Evolutionary conservation across 163 green algal species (phyloP), one percentile per base, ranked within the genome.

Genomic region (Scenedesmus sp.): DNA sequence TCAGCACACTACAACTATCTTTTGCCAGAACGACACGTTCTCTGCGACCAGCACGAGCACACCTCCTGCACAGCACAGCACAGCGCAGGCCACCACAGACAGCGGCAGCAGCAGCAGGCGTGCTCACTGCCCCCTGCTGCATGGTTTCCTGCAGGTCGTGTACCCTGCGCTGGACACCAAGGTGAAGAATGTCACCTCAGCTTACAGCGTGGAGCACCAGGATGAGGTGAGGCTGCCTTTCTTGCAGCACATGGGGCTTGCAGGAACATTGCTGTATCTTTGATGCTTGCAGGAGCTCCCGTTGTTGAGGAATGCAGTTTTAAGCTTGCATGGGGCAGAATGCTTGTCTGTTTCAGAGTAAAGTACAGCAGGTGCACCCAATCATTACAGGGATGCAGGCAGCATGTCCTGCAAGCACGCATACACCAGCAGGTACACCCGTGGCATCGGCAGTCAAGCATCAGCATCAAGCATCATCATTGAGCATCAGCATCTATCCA

Each of bases 131-230:
- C 16, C 18, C 4, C 4, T 12, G 8, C 64, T 62, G 66, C 86
- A 34, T 23, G 34, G 46, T 74, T 56, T 10, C 23, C 8, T 86
- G 26, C 96, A 99, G 97, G 97, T 99, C 0, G 95, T 99, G 1
- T 99, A 99, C 91, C 98, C 97, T 10, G 97, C 97, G 0, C 92
- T 99, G 16, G 97, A 99, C 64, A 91, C 94, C 16, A 98, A 99
- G 76, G 97, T 99, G 6, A 96, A 95, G 52, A 99, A 99, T 90
- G 98, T 99, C 0, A 99, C 98, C 0, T 90, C 95, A 13, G 96
- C 96, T 0, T 99, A 99, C 94, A 96, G 92, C n/a, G 96, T 99
- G 15, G 98, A 99, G 94, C 98, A 99, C 82, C 96, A 98, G 59
- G 97, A 98, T 60, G 98, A 99, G 96, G 97, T 97, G 90, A 67